Percentiles rank a stretch among this genome's conserved stretches.
phyloP scores from a whole-genome alignment of 108 stramenopile genomes.

The Skeletonema tropicum region DNA sequence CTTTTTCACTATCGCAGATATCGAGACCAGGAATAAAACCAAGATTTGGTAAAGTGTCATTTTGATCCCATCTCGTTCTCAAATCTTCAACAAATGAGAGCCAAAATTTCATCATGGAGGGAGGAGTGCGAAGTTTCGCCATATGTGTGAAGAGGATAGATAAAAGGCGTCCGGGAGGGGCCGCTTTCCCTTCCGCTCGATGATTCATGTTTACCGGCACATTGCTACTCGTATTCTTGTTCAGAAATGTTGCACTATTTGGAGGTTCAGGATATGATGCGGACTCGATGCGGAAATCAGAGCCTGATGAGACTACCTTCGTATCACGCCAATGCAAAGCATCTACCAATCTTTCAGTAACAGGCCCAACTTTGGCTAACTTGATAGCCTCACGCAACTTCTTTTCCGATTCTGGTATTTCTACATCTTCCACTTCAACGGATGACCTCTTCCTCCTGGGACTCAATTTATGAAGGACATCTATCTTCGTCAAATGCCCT shows the following conservation, averaged over 20 bases:
- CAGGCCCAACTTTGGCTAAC: conserved; percentile 50
- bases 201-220: background rate
- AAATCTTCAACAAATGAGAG: conserved; percentile 73
- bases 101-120: conserved; percentile 82
- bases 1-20: conserved; percentile 9
- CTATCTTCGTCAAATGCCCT: conserved; percentile 64
- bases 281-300: conserved; percentile 22
- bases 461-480: conserved; percentile 58
- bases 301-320: conserved; percentile 18
- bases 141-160: conserved; percentile 85
- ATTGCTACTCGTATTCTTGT: conserved; percentile 6
- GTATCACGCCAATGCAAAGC: conserved; percentile 82
- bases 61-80: conserved; percentile 68
- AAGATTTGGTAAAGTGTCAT: conserved; percentile 81
- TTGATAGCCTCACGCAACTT: conserved; percentile 38
- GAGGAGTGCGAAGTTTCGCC: conserved; percentile 68
- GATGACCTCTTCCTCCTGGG: background rate
- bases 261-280: conserved; percentile 65
- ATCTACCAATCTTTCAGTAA: conserved; percentile 67
- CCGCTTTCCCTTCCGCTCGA: conserved; percentile 55
- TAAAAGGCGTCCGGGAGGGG: conserved; percentile 82
- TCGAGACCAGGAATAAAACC: conserved; percentile 68
- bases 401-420: conserved; percentile 31
- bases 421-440: conserved; percentile 36
- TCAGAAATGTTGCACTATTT: conserved; percentile 45